phyloP scores from a whole-genome alignment of 805 yeast species.

The Maudiozyma bulderi region DNA sequence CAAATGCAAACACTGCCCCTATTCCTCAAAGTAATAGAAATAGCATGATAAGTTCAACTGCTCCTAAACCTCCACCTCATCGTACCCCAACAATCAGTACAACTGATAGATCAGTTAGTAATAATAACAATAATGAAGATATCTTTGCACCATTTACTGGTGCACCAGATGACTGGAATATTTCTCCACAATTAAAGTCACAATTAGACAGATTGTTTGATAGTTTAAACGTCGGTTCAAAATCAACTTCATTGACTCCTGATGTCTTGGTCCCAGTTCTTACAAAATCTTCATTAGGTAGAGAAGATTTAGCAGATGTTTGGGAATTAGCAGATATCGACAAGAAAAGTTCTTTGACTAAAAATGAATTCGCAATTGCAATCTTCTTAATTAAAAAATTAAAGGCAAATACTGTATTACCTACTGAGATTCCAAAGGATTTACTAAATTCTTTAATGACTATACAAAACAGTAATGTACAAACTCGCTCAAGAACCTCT shows the following conservation, averaged over 20 bases:
- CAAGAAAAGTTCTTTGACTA: slow-evolving; percentile 70
- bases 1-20: neutral
- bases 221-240: slow-evolving; percentile 52
- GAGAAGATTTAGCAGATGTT: slow-evolving; percentile 71
- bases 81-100: neutral
- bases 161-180: slow-evolving; percentile 43
- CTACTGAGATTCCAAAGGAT: slow-evolving; percentile 26
- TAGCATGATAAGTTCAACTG: neutral
- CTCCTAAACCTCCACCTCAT: slow-evolving; percentile 2
- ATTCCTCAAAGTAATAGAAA: neutral
- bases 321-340: slow-evolving; percentile 93
- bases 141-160: neutral
- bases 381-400: slow-evolving; percentile 82
- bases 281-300: slow-evolving; percentile 75
- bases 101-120: neutral
- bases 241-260: slow-evolving; percentile 56
- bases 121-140: neutral
- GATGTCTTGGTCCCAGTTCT: slow-evolving; percentile 79
- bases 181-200: slow-evolving; percentile 54
- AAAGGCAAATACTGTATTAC: slow-evolving; percentile 46
- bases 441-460: slow-evolving; percentile 6
- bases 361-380: slow-evolving; percentile 81
- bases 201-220: slow-evolving; percentile 75
- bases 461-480: neutral
- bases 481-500: neutral